phyloP scores from a whole-genome alignment of 2,329 filamentous ascomycete species.

The Colletotrichum sp. region DNA sequence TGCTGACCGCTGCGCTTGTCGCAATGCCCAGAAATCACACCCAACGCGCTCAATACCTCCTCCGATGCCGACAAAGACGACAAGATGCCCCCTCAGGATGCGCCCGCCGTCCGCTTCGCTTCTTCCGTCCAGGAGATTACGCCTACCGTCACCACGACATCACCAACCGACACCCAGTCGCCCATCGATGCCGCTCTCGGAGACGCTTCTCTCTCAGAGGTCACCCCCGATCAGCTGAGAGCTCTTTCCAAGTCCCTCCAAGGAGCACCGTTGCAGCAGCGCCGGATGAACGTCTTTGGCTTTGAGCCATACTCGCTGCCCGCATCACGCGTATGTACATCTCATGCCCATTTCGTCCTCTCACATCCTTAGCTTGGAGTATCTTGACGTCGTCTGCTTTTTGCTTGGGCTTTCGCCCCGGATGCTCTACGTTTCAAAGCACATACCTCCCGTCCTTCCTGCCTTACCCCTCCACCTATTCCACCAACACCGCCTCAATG shows the following conservation, averaged over 20 bases:
- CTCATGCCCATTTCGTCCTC: neutral
- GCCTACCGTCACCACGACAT: slow-evolving; percentile 47
- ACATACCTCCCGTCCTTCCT: neutral
- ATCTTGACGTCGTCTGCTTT: slow-evolving; percentile 5
- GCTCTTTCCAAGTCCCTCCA: slow-evolving; percentile 76
- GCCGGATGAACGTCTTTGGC: slow-evolving; percentile 82
- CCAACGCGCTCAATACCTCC: neutral
- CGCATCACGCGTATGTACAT: slow-evolving; percentile 74
- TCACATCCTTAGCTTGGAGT: neutral
- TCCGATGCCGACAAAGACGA: slow-evolving; percentile 25
- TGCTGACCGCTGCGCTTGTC: slow-evolving; percentile 18
- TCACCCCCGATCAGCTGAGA: slow-evolving; percentile 68
- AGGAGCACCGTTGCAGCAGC: slow-evolving; percentile 78
- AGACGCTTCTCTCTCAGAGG: slow-evolving; percentile 41
- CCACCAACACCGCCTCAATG: neutral
- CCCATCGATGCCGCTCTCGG: slow-evolving; percentile 25
- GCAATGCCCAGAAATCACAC: slow-evolving; percentile 19
- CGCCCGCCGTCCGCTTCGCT: slow-evolving; percentile 72
- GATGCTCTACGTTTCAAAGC: slow-evolving; percentile 15
- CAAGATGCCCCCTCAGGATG: slow-evolving; percentile 29
- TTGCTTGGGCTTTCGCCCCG: slow-evolving; percentile 6
- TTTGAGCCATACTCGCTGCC: slow-evolving; percentile 93
- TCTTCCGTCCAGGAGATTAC: slow-evolving; percentile 73
- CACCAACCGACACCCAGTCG: slow-evolving; percentile 26
- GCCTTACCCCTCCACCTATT: neutral